Evolutionary conservation across 2,329 filamentous ascomycete genomes (phyloP).

Genomic region (Microsporum ferrugineum): DNA sequence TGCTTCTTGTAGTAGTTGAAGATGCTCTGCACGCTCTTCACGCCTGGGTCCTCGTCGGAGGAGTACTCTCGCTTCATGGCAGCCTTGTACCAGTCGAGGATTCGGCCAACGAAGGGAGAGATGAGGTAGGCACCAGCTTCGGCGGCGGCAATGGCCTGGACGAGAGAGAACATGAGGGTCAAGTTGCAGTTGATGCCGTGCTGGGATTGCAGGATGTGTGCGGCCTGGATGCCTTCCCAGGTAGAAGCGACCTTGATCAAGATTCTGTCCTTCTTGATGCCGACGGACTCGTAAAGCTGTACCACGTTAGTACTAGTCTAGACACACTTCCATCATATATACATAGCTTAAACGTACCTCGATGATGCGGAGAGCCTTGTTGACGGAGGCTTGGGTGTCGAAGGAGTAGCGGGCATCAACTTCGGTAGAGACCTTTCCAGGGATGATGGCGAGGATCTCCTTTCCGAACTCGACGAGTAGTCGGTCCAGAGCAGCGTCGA

Average conservation of each 20-base stretch:
- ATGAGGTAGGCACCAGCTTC: slow-evolving; percentile 96
- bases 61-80: slow-evolving; percentile 85
- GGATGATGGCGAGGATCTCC: slow-evolving; percentile 93
- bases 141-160: slow-evolving; percentile 89
- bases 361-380: slow-evolving; percentile 96
- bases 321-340: not conserved
- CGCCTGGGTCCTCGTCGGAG: slow-evolving; percentile 86
- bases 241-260: slow-evolving; percentile 99
- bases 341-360: slow-evolving; percentile 50
- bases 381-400: slow-evolving; percentile 78
- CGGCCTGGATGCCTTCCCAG: slow-evolving; percentile 99
- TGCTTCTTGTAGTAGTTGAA: slow-evolving; percentile 99
- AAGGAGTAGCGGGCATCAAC: slow-evolving; percentile 95
- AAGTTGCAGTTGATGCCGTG: slow-evolving; percentile 97
- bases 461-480: slow-evolving; percentile 96
- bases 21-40: slow-evolving; percentile 83
- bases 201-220: slow-evolving; percentile 89
- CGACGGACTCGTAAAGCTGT: slow-evolving; percentile 85
- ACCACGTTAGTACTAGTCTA: not conserved
- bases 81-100: slow-evolving; percentile 99
- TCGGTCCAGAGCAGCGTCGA: slow-evolving; percentile 81
- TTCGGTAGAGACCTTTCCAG: slow-evolving; percentile 97
- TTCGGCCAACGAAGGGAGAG: slow-evolving; percentile 97
- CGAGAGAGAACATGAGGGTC: slow-evolving; percentile 94
- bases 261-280: slow-evolving; percentile 84